A percentile compares a stretch with the other conserved stretches of the same genome.
These are phyloP conservation scores for Debaryomyces udenii DNA, from an alignment of 1,139 yeast species.

Conservation along the genomic window DNA sequence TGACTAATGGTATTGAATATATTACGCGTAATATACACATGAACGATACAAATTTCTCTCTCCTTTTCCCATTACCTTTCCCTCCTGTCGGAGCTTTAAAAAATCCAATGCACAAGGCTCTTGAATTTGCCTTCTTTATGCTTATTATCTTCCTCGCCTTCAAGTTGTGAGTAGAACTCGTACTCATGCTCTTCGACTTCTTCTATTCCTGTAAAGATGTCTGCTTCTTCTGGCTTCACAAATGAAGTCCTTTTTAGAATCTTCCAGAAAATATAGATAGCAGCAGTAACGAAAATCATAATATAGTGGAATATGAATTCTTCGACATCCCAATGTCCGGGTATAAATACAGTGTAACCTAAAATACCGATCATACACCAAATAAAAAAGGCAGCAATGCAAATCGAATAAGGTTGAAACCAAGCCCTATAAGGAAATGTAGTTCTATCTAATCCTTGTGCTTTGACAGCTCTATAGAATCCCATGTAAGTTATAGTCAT, in stretches of 20 bases:
- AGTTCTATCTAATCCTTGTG: slow-evolving; percentile 35
- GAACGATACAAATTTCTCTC: too few relatives aligned
- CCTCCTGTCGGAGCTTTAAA: slow-evolving; percentile 4
- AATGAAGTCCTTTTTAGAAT: slow-evolving; percentile 34
- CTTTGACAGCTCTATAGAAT: slow-evolving; percentile 63
- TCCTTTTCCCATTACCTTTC: too few relatives aligned
- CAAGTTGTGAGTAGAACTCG: slow-evolving; percentile 36
- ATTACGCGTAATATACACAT: too few relatives aligned
- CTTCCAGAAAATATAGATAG: slow-evolving; percentile 39
- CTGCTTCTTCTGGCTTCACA: slow-evolving; percentile 34
- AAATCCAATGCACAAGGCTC: slow-evolving; percentile 14
- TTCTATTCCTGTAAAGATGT: slow-evolving; percentile 38
- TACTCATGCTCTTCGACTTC: slow-evolving; percentile 49
- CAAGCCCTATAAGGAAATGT: slow-evolving; percentile 34
- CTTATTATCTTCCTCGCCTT: slow-evolving; percentile 14
- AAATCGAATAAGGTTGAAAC: slow-evolving; percentile 38
- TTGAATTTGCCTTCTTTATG: slow-evolving; percentile 11
- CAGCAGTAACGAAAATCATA: slow-evolving; percentile 39
- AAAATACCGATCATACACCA: slow-evolving; percentile 41
- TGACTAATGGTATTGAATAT: too few relatives aligned
- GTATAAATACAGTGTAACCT: slow-evolving; percentile 44
- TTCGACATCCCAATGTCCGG: slow-evolving; percentile 32
- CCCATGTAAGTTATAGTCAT: slow-evolving; percentile 61
- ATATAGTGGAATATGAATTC: slow-evolving; percentile 47
- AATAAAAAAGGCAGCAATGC: slow-evolving; percentile 32